These are phyloP conservation scores for Xylaria sp. DNA, from an alignment of 2,329 filamentous ascomycete genomes.

Conservation along the genomic window DNA sequence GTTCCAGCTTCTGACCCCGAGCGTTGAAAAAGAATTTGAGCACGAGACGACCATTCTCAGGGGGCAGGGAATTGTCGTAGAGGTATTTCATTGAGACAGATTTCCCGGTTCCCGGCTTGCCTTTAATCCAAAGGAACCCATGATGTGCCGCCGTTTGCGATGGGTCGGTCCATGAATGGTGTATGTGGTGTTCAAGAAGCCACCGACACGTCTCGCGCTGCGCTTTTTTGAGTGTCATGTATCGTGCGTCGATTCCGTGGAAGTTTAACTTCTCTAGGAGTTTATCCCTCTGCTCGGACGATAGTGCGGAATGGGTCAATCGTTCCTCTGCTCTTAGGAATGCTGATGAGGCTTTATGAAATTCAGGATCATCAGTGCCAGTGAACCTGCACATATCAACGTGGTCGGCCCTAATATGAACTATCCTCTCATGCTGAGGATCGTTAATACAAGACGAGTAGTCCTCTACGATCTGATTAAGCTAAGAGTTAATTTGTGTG, in stretches of 20 bases:
- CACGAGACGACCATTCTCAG: conserved; percentile 31
- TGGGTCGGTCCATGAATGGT: conserved; percentile 46
- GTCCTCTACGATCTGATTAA: conserved; percentile 20
- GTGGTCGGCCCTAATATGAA: conserved; percentile 20
- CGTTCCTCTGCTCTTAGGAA: conserved; percentile 1
- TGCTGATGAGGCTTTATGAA: conserved; percentile 8
- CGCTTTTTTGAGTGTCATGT: conserved; percentile 41
- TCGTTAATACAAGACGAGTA: conserved; percentile 18
- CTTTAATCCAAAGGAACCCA: conserved; percentile 44
- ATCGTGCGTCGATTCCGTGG: conserved; percentile 44
- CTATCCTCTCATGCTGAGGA: conserved; percentile 5
- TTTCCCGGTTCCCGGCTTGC: conserved; percentile 44
- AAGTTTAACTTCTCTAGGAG: conserved; percentile 13
- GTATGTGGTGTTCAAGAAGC: conserved; percentile 45
- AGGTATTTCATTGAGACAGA: conserved; percentile 53
- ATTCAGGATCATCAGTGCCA: conserved; percentile 15
- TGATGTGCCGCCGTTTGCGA: conserved; percentile 24
- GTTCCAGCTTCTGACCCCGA: conserved; percentile 1
- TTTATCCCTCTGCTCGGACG: not conserved
- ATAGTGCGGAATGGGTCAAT: not conserved
- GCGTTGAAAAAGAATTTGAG: conserved; percentile 54
- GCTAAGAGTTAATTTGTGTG: not conserved
- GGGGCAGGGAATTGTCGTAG: conserved; percentile 26
- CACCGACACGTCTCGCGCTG: conserved; percentile 49
- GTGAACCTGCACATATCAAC: conserved; percentile 24